Evolutionary conservation across 2,329 filamentous ascomycete genomes (phyloP).

Genomic region (Exophiala sideris): DNA sequence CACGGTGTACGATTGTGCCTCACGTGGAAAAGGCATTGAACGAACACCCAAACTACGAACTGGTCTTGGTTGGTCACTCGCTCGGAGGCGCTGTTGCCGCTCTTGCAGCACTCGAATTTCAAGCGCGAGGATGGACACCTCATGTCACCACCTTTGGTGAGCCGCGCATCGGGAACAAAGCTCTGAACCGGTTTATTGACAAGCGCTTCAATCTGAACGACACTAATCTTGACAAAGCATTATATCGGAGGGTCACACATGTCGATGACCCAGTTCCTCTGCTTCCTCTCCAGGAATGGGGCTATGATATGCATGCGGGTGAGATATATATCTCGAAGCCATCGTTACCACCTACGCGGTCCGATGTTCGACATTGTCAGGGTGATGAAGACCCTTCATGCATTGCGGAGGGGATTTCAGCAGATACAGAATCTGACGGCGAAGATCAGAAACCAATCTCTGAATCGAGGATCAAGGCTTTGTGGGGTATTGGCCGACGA

Average conservation of each 20-base stretch:
- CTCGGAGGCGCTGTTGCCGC: slow-evolving; percentile 89
- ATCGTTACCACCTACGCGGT: slow-evolving; percentile 63
- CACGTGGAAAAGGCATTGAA: slow-evolving; percentile 58
- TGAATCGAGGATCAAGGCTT: slow-evolving; percentile 11
- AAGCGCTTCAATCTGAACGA: slow-evolving; percentile 46
- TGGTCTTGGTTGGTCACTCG: slow-evolving; percentile 84
- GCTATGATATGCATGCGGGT: slow-evolving; percentile 77
- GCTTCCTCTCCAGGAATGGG: slow-evolving; percentile 82
- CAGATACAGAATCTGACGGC: slow-evolving; percentile 28
- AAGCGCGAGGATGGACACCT: slow-evolving; percentile 70
- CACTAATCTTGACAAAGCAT: slow-evolving; percentile 27
- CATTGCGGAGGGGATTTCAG: slow-evolving; percentile 53
- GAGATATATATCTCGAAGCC: slow-evolving; percentile 81
- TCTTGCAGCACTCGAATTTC: slow-evolving; percentile 78
- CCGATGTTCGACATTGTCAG: slow-evolving; percentile 67
- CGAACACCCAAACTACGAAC: slow-evolving; percentile 65
- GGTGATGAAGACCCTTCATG: slow-evolving; percentile 71
- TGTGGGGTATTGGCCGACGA: slow-evolving; percentile 44
- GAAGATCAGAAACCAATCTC: slow-evolving; percentile 20
- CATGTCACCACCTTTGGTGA: slow-evolving; percentile 89
- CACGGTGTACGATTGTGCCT: slow-evolving; percentile 66
- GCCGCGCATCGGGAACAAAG: slow-evolving; percentile 61
- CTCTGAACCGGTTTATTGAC: slow-evolving; percentile 54
- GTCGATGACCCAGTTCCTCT: slow-evolving; percentile 82
- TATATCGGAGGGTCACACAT: slow-evolving; percentile 80